Base-by-base conservation (phyloP, 306 rosid species). In the Gastrolobium villosum region DNA sequence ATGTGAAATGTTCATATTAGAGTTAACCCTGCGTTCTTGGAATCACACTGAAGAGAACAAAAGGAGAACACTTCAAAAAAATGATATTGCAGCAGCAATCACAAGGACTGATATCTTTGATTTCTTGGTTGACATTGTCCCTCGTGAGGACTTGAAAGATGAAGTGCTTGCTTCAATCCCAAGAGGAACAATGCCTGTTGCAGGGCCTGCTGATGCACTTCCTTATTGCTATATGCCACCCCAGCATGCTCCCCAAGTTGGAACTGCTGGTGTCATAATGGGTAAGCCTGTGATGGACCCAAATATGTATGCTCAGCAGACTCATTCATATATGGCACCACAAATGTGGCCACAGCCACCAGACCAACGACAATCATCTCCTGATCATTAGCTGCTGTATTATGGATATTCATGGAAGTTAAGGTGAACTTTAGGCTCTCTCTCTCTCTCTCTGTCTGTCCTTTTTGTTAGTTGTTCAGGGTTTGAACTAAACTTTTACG, bases 261-360 rank as follows among this genome's bases (percentile, higher is more conserved):
- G 89, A 53, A 1, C 89, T 7, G 66, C 59, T 2, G 87, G 89
- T 54, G 87, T 86, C 72, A 86, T 86, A 76, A 83, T 86, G 89
- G 89, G 89, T 11, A 86, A 86, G 62, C 89, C 87, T 11, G 85
- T 86, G 79, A 86, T 86, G 87, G 89, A 86, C 65, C 89, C 89
- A 15, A 76, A 76, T 9, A 80, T 86, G 81, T 86, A 80, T 80
- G 87, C 83, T 64, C 89, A 86, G 72, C 89, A 86, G 62, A 35
- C 87, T 65, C 87, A 86, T 65, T 83, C 89, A 55, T 86, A 83
- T 81, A 83, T 83, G 83, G 81, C 87, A 4, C 85, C 82, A 15
- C 87, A 80, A 10, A 83, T 86, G 85, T 86, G 89, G 89, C 89
- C 87, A 55, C 89, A 83, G 64, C 85, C 89, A 32, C 81, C 81